Evolutionary conservation across 164 flowering plant genomes (phyloP), one percentile per base, ranked within the genome.

Genomic region (Aristolochia fimbriata): DNA sequence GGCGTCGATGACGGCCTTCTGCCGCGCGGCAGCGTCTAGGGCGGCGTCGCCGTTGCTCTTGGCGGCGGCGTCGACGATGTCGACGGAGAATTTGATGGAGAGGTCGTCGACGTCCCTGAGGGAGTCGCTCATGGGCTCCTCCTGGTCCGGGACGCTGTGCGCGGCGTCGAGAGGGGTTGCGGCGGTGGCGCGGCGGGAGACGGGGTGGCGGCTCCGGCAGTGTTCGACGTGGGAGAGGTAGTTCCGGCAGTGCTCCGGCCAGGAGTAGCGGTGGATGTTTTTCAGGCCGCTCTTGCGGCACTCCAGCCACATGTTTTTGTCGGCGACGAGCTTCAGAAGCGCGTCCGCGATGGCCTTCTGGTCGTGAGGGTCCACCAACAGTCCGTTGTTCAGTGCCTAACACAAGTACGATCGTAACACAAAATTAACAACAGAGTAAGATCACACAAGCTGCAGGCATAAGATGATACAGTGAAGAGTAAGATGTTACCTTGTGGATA

Each of bases 41-140:
- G 83, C 78, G 33, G 77, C 80, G 72, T 84, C 84, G 56, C 82
- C 88, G 68, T 71, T 80, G 17, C 65, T 55, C 71, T 84, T 83
- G 69, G 80, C 56, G 21, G 84, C 87, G 52, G 65, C 77, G 50
- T 84, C 96, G 11, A 86, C 89, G 55, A 67, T 77, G 50, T 86
- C 96, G 11, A 84, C 55, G 14, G 96, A 86, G 69, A 88, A 81
- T 56, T 73, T 76, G 33, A 88, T 60, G 51, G 93, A 86, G 31
- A 88, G 81, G 70, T 88, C 96, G 46, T 82, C 85, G 2, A 88
- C 79, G 53, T 81, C 96, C 55, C 72, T 76, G 17, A 88, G 66
- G n/a, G 96, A 88, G 49, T 88, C 93, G 57, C 85, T 84, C 80
- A 84, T 75, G 15, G 96, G 90, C 67, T 88, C 96, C 67, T 85